Conservation (phyloP, 75 land plant genomes). For the Picea glauca region DNA sequence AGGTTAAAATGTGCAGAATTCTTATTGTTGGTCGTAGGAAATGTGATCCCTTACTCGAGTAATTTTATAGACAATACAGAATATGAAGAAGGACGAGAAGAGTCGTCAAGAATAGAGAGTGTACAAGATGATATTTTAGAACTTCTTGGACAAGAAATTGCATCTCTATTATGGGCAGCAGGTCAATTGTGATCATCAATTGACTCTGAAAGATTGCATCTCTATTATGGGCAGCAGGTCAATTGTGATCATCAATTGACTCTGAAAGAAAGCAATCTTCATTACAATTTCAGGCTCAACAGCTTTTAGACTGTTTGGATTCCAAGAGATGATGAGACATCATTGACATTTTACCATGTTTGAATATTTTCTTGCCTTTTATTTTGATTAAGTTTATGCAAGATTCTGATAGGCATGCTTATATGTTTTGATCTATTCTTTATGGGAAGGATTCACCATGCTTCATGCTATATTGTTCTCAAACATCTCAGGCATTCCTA, state of each 20-base stretch:
- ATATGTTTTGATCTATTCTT: neutral
- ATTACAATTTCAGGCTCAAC: neutral
- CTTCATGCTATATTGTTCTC: neutral
- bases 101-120: neutral
- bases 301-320: neutral
- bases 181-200: neutral
- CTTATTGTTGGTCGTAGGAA: neutral
- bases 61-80: neutral
- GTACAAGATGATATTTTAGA: slow-evolving; percentile 7
- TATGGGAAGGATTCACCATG: neutral
- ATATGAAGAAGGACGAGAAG: neutral
- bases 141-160: slow-evolving; percentile 4
- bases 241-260: neutral
- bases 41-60: slow-evolving; percentile 3
- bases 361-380: neutral
- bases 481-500: neutral
- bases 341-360: neutral
- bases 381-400: neutral
- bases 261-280: slow-evolving; percentile 6
- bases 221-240: slow-evolving; percentile 6
- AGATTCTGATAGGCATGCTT: too few species aligned
- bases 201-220: slow-evolving; percentile 5
- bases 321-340: neutral
- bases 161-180: slow-evolving; percentile 7
- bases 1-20: neutral